Conservation (phyloP, 2,329 filamentous ascomycete species). For the Cladosporium sphaerospermum region DNA sequence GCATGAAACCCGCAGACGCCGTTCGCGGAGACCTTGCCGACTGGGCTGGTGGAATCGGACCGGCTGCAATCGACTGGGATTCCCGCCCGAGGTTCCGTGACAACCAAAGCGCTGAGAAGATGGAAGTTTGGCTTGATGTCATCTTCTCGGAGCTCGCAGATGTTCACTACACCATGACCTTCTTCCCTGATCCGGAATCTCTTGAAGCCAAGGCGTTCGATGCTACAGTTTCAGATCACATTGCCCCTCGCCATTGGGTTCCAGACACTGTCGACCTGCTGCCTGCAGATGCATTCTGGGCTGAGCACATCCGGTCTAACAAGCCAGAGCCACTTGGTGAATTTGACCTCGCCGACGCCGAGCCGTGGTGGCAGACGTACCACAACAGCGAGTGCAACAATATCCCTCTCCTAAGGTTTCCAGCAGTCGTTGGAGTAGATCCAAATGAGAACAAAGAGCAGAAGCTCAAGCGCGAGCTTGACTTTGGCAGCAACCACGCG, state of each 20-base stretch:
- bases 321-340: slow-evolving; percentile 18
- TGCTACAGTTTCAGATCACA: too few species aligned
- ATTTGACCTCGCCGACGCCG: slow-evolving; percentile 19
- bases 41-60: slow-evolving; percentile 42
- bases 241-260: slow-evolving; percentile 27
- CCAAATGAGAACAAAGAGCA: slow-evolving; percentile 24
- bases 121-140: slow-evolving; percentile 24
- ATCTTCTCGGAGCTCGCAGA: neutral
- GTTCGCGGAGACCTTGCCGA: slow-evolving; percentile 29
- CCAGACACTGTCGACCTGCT: slow-evolving; percentile 19
- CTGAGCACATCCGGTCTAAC: slow-evolving; percentile 17
- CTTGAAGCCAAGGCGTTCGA: too few species aligned
- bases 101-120: slow-evolving; percentile 19
- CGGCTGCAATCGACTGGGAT: slow-evolving; percentile 44
- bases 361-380: slow-evolving; percentile 30
- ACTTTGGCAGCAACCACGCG: slow-evolving; percentile 21
- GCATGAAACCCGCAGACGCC: neutral
- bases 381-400: slow-evolving; percentile 11
- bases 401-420: slow-evolving; percentile 13
- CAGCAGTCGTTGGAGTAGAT: slow-evolving; percentile 22
- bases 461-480: slow-evolving; percentile 19
- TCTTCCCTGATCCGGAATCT: too few species aligned
- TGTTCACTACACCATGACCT: neutral
- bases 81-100: slow-evolving; percentile 25
- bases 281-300: slow-evolving; percentile 25